Base-by-base conservation (phyloP, 768 basidiomycete genomes). In the Gelatoporia subvermispora region DNA sequence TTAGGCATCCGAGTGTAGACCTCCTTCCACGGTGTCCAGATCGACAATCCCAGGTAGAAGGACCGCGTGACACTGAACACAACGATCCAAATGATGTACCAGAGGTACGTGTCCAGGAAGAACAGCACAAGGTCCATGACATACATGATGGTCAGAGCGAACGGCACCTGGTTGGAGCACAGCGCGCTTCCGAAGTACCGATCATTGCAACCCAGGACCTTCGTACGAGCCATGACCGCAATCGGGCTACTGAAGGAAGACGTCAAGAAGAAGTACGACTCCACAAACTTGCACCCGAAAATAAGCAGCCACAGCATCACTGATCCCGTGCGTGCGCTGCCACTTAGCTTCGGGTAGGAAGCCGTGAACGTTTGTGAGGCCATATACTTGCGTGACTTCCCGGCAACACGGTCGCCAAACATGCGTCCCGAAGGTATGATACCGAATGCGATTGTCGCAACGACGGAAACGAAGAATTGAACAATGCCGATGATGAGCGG, bases 11-110 rank as follows among this genome's bases (percentile, higher is more conserved):
- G 78, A 15, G 93, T 93, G 66, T 85, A 99, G 49, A 98, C 92
- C 60, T 98, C 95, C 68, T 88, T 88, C 96, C 96, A 99, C 0
- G 96, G 96, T 0, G 96, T 98, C 96, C 96, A 99, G 55, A 99
- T 96, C 20, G 91, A 94, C 54, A 99, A 75, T 10, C 96, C 96
- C 22, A 99, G 77, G 2, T 84, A 74, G 65, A 99, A 99, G 17
- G 91, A 92, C 17, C 94, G 81, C 8, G 80, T 85, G 41, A 95
- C 86, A 61, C 86, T 89, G 76, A 94, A 93, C 58, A 95, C 85
- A 54, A 95, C 93, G 60, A 93, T 81, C 95, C 95, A 97, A 65
- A 97, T 93, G 73, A 98, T 92, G 72, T 96, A 99, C 96, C 96
- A 99, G 39, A 99, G 72, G 76, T 97, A 99, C 40, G 96, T 99